These are phyloP conservation scores for Daldinia caldariorum DNA, from an alignment of 495 filamentous ascomycete genomes.

Conservation along the genomic window DNA sequence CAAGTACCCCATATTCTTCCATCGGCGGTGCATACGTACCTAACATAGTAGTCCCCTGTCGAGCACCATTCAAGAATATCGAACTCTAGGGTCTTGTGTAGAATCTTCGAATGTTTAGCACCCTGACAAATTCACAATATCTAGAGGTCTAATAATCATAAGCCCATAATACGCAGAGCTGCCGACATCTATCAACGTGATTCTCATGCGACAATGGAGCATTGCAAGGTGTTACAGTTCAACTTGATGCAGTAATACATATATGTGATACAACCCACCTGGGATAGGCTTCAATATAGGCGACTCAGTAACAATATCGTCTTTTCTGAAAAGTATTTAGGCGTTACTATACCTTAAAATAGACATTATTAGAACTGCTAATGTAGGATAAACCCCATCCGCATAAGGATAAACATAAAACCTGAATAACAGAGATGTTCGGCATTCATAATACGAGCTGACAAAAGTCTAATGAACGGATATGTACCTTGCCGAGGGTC, in stretches of 20 bases:
- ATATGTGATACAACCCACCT: slow-evolving; percentile 37
- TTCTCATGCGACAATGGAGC: slow-evolving; percentile 25
- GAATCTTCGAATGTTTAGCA: slow-evolving; percentile 28
- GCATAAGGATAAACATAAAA: slow-evolving; percentile 13
- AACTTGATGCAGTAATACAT: slow-evolving; percentile 7
- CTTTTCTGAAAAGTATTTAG: not conserved
- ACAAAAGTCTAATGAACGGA: slow-evolving; percentile 17
- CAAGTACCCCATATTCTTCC: slow-evolving; percentile 31
- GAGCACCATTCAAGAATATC: slow-evolving; percentile 28
- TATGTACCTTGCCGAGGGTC: slow-evolving; percentile 11
- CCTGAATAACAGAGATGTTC: slow-evolving; percentile 26
- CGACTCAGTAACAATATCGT: not conserved
- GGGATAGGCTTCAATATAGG: slow-evolving; percentile 6
- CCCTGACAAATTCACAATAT: slow-evolving; percentile 19
- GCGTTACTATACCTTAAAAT: slow-evolving; percentile 29
- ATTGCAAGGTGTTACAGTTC: slow-evolving; percentile 21
- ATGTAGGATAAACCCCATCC: slow-evolving; percentile 5
- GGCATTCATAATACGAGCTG: slow-evolving; percentile 33
- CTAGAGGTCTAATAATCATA: slow-evolving; percentile 10
- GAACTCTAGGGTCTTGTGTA: slow-evolving; percentile 18
- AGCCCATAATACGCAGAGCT: not conserved
- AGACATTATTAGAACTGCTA: slow-evolving; percentile 17
- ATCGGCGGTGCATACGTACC: slow-evolving; percentile 30
- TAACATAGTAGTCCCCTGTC: slow-evolving; percentile 27
- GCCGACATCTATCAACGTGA: slow-evolving; percentile 28